Evolutionary conservation across 495 filamentous ascomycete species (phyloP).

Genomic region (Penicillium antarcticum): DNA sequence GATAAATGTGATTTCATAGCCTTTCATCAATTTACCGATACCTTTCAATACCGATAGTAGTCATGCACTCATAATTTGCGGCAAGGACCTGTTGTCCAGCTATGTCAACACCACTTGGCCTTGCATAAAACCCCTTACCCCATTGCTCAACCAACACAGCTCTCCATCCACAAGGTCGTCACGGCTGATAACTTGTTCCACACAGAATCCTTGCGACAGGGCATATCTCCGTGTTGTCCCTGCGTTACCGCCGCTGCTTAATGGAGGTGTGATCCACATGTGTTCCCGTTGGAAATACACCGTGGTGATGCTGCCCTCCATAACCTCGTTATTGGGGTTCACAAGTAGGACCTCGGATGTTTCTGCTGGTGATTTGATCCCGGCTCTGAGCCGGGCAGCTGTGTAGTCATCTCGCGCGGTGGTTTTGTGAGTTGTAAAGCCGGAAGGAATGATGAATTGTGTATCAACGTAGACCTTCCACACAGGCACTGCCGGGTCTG

Average conservation of each 20-base stretch:
- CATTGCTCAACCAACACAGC: conserved; percentile 81
- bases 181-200: conserved; percentile 55
- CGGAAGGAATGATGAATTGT: conserved; percentile 47
- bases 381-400: conserved; percentile 54
- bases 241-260: conserved; percentile 68
- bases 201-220: conserved; percentile 58
- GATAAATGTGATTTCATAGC: conserved; percentile 5
- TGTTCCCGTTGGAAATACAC: conserved; percentile 67
- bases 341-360: conserved; percentile 71
- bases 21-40: conserved; percentile 5
- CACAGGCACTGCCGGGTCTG: conserved; percentile 4
- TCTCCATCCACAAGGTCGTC: conserved; percentile 66
- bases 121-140: conserved; percentile 70
- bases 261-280: conserved; percentile 40
- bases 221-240: conserved; percentile 83
- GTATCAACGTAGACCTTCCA: conserved; percentile 58
- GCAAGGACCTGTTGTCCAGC: background rate
- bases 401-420: conserved; percentile 64
- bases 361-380: conserved; percentile 49
- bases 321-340: conserved; percentile 63
- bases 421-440: conserved; percentile 75
- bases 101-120: conserved; percentile 31
- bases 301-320: conserved; percentile 83
- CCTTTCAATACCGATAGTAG: background rate
- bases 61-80: background rate